phyloP scores from a whole-genome alignment of 176 grass and related monocot species.

The Avena atlantica region DNA sequence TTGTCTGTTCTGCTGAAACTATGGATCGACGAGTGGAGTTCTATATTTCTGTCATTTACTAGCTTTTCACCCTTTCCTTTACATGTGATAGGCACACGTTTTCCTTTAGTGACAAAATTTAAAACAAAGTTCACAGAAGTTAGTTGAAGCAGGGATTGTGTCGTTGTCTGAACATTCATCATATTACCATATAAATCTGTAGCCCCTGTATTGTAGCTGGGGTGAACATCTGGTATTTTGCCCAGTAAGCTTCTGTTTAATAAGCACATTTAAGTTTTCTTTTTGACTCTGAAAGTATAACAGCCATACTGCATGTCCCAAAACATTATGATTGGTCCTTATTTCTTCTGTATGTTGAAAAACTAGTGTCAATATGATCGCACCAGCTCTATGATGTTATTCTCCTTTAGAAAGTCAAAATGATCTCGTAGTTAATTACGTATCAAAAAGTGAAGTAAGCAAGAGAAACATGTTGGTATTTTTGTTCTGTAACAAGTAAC shows the following conservation, averaged over 20 bases:
- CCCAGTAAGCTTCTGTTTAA: neutral
- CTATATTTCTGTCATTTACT: neutral
- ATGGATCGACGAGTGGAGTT: neutral
- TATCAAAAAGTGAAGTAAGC: neutral
- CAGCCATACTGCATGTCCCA: neutral
- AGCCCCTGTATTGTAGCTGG: neutral
- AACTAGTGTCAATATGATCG: neutral
- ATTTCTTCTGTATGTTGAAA: neutral
- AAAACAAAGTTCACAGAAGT: no score
- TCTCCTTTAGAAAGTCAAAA: neutral
- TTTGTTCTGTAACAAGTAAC: no score
- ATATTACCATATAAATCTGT: neutral
- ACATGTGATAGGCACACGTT: no score
- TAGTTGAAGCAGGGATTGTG: no score
- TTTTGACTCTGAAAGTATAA: neutral
- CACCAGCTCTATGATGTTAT: no score
- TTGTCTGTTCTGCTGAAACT: neutral
- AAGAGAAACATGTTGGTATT: neutral
- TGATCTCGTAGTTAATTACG: neutral
- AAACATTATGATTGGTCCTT: neutral
- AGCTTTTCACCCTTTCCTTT: no score
- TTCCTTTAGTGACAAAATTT: no score
- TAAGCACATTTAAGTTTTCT: neutral
- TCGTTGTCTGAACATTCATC: no score
- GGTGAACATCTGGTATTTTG: neutral